Percentiles rank a stretch among this genome's conserved stretches.
Conservation (phyloP, 768 basidiomycete genomes). For the Mycena galopus region DNA sequence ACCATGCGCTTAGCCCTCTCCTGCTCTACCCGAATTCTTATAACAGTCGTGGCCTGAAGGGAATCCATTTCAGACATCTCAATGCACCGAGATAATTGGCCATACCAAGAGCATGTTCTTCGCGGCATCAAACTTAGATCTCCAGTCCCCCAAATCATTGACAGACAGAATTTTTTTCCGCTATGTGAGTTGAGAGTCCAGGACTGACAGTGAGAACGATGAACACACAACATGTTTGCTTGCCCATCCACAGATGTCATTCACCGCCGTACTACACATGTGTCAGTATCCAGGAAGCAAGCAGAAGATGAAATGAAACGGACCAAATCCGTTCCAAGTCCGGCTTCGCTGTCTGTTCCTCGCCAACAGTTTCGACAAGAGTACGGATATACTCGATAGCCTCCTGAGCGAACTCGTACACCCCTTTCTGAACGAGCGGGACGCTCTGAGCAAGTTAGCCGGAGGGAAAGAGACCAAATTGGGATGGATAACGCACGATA, state of each 20-base stretch:
- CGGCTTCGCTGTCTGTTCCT: neutral
- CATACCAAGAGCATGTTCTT: conserved; percentile 10
- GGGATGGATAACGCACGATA: conserved; percentile 15
- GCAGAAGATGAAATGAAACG: conserved; percentile 17
- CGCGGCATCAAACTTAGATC: neutral
- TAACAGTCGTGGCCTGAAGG: conserved; percentile 15
- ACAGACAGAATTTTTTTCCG: neutral
- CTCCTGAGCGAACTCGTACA: conserved; percentile 18
- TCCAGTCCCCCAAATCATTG: conserved; percentile 17
- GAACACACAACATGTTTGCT: conserved; percentile 12
- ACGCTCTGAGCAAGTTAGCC: conserved; percentile 12
- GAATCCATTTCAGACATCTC: conserved; percentile 9
- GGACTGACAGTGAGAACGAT: conserved; percentile 13
- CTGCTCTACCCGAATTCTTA: conserved; percentile 3
- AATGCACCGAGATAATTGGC: conserved; percentile 1
- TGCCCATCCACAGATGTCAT: conserved; percentile 22
- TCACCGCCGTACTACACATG: conserved; percentile 20
- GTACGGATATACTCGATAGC: conserved; percentile 23
- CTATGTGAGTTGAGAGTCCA: conserved; percentile 12
- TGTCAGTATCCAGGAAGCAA: conserved; percentile 18
- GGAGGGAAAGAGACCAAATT: conserved; percentile 7
- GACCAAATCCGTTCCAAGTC: conserved; percentile 15
- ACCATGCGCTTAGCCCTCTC: neutral
- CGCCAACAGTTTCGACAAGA: conserved; percentile 9
- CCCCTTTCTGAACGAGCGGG: conserved; percentile 1